Conservation (phyloP, 192 early-diverging fungal species). For the Chytriomyces hyalinus region DNA sequence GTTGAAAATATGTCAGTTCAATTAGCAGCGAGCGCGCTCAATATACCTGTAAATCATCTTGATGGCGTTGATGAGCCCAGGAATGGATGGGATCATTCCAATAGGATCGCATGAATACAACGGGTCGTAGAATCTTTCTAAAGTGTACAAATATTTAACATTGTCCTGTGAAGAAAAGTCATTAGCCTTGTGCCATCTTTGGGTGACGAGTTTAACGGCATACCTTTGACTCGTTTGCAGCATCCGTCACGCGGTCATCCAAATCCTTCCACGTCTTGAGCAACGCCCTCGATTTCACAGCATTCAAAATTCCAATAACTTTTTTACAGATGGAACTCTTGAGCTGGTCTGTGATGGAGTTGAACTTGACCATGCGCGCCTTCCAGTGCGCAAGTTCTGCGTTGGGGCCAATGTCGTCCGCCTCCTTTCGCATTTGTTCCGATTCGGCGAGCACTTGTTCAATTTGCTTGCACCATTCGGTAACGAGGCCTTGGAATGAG, state of each 20-base stretch:
- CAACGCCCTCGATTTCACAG: slow-evolving; percentile 61
- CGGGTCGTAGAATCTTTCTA: slow-evolving; percentile 71
- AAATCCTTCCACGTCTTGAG: slow-evolving; percentile 70
- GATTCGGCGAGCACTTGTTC: slow-evolving; percentile 69
- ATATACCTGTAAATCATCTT: slow-evolving; percentile 68
- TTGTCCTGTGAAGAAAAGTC: slow-evolving; percentile 52
- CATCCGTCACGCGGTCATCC: slow-evolving; percentile 70
- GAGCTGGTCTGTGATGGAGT: slow-evolving; percentile 70
- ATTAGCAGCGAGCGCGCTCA: neutral
- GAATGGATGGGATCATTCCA: slow-evolving; percentile 69
- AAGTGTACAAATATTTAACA: slow-evolving; percentile 70
- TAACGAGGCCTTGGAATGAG: slow-evolving; percentile 51
- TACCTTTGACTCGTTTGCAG: slow-evolving; percentile 71
- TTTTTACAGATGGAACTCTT: slow-evolving; percentile 65
- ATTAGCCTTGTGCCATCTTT: neutral
- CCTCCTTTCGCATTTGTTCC: slow-evolving; percentile 74
- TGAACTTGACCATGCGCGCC: slow-evolving; percentile 73
- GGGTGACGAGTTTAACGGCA: neutral
- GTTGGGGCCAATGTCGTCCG: slow-evolving; percentile 72
- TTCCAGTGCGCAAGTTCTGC: slow-evolving; percentile 75
- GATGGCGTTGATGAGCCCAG: slow-evolving; percentile 70
- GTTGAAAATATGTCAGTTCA: slow-evolving; percentile 3
- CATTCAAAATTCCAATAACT: slow-evolving; percentile 70
- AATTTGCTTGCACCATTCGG: slow-evolving; percentile 72
- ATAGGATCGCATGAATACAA: slow-evolving; percentile 66